A percentile compares a stretch with the other conserved stretches of the same genome.
phyloP scores from a whole-genome alignment of 2,329 filamentous ascomycete species.

The Colletotrichum magnum region DNA sequence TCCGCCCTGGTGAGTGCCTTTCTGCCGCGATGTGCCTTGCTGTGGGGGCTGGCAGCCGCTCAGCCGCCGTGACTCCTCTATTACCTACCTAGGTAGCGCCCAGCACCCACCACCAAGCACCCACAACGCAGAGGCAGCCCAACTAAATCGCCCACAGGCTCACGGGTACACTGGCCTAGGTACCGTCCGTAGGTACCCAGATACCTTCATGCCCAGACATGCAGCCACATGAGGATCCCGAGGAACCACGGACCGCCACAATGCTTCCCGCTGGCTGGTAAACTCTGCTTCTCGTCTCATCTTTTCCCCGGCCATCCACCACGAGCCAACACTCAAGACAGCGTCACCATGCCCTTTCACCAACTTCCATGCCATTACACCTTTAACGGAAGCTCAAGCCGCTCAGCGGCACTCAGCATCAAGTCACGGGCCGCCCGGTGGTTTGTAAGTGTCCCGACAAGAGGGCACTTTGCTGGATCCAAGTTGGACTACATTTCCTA shows the following conservation, averaged over 20 bases:
- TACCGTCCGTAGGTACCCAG: no score
- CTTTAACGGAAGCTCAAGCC: no score
- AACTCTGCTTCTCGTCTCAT: background rate
- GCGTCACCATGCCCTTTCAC: conserved; percentile 2
- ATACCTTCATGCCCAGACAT: no score
- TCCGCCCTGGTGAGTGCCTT: conserved; percentile 20
- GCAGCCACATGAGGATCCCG: no score
- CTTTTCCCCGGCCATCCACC: conserved; percentile 1
- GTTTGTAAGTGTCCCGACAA: no score
- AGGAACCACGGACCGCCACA: no score
- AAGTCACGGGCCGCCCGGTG: no score
- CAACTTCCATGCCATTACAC: no score
- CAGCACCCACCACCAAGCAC: background rate
- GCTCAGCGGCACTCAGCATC: no score
- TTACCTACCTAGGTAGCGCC: background rate
- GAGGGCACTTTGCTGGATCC: no score
- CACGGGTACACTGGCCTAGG: background rate
- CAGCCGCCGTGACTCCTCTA: conserved; percentile 28
- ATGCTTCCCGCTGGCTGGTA: no score
- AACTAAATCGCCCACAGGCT: conserved; percentile 9
- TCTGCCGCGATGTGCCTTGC: conserved; percentile 34
- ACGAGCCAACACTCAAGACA: background rate
- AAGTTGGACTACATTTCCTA: no score
- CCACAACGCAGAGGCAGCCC: conserved; percentile 12
- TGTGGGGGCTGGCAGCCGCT: conserved; percentile 29